These are phyloP conservation scores for Penicillium sp. DNA, from an alignment of 2,329 filamentous ascomycete genomes.

Conservation along the genomic window DNA sequence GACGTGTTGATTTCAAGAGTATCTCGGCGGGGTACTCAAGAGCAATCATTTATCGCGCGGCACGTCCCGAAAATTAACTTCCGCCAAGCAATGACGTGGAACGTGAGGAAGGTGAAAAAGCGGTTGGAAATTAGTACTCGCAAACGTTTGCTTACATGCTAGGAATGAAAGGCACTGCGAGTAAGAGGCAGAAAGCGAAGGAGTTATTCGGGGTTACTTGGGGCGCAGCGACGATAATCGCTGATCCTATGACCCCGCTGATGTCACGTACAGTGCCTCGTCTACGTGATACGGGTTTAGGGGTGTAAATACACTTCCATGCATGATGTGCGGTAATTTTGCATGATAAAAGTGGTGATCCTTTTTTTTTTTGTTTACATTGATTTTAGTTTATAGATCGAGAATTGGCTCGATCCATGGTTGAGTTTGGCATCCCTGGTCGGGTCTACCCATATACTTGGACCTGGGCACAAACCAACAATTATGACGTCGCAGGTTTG, in stretches of 20 bases:
- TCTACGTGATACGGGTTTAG: neutral
- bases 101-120: neutral
- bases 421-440: neutral
- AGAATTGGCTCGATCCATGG: slow-evolving; percentile 2
- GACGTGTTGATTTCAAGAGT: neutral
- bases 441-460: slow-evolving; percentile 1
- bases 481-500: slow-evolving; percentile 3
- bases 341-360: neutral
- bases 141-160: neutral
- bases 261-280: slow-evolving; percentile 25
- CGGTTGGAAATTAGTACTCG: neutral
- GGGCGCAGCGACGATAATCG: neutral
- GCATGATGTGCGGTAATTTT: neutral
- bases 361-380: neutral
- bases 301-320: neutral
- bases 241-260: slow-evolving; percentile 25
- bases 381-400: neutral
- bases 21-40: neutral
- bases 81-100: neutral
- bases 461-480: neutral
- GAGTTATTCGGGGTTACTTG: neutral
- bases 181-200: neutral
- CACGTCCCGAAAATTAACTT: neutral
- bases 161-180: neutral
- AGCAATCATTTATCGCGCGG: neutral